Evolutionary conservation across 2,329 filamentous ascomycete genomes (phyloP).

Genomic region (Sporothrix inflata): DNA sequence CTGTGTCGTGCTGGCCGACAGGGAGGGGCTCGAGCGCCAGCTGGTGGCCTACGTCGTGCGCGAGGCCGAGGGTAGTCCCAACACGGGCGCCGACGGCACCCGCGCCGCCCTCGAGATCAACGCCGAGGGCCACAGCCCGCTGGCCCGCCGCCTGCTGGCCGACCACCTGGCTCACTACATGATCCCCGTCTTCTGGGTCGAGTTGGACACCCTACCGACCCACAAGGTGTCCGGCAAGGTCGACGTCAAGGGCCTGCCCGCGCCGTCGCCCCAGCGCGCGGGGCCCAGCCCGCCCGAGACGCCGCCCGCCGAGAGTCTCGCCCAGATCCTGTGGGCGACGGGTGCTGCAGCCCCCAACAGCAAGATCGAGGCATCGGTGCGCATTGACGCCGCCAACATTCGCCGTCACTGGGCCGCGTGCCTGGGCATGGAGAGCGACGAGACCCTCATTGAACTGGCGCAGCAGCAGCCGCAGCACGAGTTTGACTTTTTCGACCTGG

Average conservation of each 20-base stretch:
- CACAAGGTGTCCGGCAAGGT: slow-evolving; percentile 80
- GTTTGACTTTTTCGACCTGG: slow-evolving; percentile 80
- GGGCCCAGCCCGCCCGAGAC: slow-evolving; percentile 45
- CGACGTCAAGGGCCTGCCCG: slow-evolving; percentile 71
- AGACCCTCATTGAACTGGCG: slow-evolving; percentile 62
- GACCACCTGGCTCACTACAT: slow-evolving; percentile 77
- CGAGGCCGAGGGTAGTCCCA: slow-evolving; percentile 57
- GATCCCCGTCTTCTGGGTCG: slow-evolving; percentile 79
- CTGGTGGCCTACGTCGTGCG: slow-evolving; percentile 76
- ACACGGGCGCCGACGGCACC: slow-evolving; percentile 36
- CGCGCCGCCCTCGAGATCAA: slow-evolving; percentile 64
- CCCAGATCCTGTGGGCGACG: slow-evolving; percentile 39
- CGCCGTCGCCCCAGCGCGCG: slow-evolving; percentile 65
- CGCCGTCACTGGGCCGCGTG: slow-evolving; percentile 73
- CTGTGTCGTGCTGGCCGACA: slow-evolving; percentile 73
- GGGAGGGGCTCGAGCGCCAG: slow-evolving; percentile 75
- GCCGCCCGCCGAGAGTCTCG: slow-evolving; percentile 41
- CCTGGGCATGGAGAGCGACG: slow-evolving; percentile 60
- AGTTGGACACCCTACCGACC: slow-evolving; percentile 70
- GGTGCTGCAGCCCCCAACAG: not conserved
- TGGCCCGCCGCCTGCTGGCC: slow-evolving; percentile 66
- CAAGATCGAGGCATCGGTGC: slow-evolving; percentile 57
- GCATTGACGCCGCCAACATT: slow-evolving; percentile 68
- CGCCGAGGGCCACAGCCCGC: slow-evolving; percentile 70
- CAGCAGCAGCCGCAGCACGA: slow-evolving; percentile 54